Evolutionary conservation across 2,329 filamentous ascomycete genomes (phyloP).

Genomic region (Neonectria coccinea): DNA sequence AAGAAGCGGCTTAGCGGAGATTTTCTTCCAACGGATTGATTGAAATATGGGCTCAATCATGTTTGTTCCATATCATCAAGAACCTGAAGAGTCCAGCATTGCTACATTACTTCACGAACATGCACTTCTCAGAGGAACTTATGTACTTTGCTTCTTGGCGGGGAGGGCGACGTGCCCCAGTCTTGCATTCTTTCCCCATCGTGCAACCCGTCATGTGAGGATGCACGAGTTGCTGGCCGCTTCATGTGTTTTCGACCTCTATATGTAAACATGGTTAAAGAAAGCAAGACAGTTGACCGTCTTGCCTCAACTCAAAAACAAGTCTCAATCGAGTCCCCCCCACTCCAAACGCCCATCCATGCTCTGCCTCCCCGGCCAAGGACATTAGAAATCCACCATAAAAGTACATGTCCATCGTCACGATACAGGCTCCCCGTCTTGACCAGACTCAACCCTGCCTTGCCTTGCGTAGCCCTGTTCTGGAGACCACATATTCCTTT

Average conservation of each 20-base stretch:
- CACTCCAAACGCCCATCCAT: slow-evolving; percentile 46
- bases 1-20: too few species aligned
- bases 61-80: too few species aligned
- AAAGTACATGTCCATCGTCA: slow-evolving; percentile 47
- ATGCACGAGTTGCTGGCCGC: slow-evolving; percentile 36
- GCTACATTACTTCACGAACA: slow-evolving; percentile 4
- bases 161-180: slow-evolving; percentile 35
- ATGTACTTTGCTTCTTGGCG: slow-evolving; percentile 12
- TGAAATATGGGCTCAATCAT: too few species aligned
- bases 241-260: slow-evolving; percentile 38
- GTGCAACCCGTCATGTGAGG: slow-evolving; percentile 30
- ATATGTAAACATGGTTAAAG: slow-evolving; percentile 37
- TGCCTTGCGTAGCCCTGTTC: slow-evolving; percentile 13
- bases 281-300: slow-evolving; percentile 22
- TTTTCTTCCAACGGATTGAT: too few species aligned
- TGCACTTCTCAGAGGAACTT: not conserved
- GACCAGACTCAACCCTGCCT: slow-evolving; percentile 15
- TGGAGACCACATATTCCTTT: slow-evolving; percentile 34
- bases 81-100: too few species aligned
- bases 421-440: slow-evolving; percentile 27
- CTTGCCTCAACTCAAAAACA: slow-evolving; percentile 18
- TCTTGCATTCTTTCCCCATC: slow-evolving; percentile 42
- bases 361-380: slow-evolving; percentile 44
- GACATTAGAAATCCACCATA: slow-evolving; percentile 45
- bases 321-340: slow-evolving; percentile 15